Evolutionary conservation across 805 yeast genomes (phyloP), one percentile per base, ranked within the genome.

Genomic region (Ogataea paradorogensis): DNA sequence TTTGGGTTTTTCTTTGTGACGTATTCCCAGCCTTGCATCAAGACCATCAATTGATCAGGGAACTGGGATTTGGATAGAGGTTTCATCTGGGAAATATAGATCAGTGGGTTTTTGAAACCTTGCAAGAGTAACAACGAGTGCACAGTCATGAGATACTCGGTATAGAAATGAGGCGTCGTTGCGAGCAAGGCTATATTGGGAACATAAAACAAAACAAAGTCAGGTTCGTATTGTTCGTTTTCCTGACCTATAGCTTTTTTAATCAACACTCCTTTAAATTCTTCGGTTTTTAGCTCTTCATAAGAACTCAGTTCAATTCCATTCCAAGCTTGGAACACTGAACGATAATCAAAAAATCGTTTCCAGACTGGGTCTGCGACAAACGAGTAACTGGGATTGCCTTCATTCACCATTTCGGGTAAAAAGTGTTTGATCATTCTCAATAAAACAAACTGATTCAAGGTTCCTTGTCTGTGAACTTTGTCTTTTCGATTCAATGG

Each of bases 61-160:
- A 58, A 59, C 16, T 46, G 43, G 10, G 36, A 30, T 21, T 22
- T 18, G 11, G 35, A 51, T 4, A 37, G 13, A 9, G 58, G 53
- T 21, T 27, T 35, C 27, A 62, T 33, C 18, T 70, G 64, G 15
- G 67, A 55, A 7, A 72, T 59, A 28, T 69, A 69, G 3, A 70
- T 58, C 4, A 64, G 68, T 1, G 82, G 81, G 45, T 69, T 72
- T 16, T 53, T 42, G 47, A 76, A 75, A 1, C 81, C 81, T 47
- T 72, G 76, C 35, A 68, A 57, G 20, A 67, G 61, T 24, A 76
- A 57, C 14, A 69, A 55, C 2, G 67, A 63, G 18, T 69, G 61
- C 31, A 73, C 47, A 4, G 71, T 57, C 30, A 66, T 58, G 27
- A 74, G 42, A 47, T 63, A 76, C 50, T 76, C 81, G 9, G 64